Evolutionary conservation across 345 rosid species (phyloP).

Genomic region (Arabis hirsuta): DNA sequence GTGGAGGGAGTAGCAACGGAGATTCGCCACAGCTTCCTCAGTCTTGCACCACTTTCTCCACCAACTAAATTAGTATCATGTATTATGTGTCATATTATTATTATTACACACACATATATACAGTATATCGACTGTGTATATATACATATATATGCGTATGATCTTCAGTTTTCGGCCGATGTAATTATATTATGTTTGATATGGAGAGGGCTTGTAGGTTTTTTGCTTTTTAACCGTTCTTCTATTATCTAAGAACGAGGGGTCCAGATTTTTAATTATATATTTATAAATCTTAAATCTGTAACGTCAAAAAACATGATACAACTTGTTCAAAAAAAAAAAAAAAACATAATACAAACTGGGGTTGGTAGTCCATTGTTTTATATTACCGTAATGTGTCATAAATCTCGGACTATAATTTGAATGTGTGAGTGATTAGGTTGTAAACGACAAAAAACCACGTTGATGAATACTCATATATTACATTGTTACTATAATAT

Average conservation of each 20-base stretch:
- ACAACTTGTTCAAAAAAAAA: no score
- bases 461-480: no score
- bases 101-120: constrained; percentile 16
- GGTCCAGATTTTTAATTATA: background rate
- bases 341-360: no score
- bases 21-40: constrained; percentile 87
- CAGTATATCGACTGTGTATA: constrained; percentile 1
- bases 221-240: background rate
- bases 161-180: constrained; percentile 6
- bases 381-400: no score
- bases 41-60: constrained; percentile 91
- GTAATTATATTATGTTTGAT: constrained; percentile 27
- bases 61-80: constrained; percentile 45
- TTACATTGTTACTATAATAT: no score
- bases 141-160: background rate
- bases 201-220: constrained; percentile 16
- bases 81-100: constrained; percentile 1
- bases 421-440: no score
- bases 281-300: background rate
- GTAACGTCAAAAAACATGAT: background rate
- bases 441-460: no score
- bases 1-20: constrained; percentile 48
- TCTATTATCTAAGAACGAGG: background rate
- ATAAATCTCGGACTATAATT: no score
- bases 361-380: no score